Evolutionary conservation across 208 protist genomes (phyloP), one percentile per base, ranked within the genome.

Genomic region (Jaenimonas drosophilae): DNA sequence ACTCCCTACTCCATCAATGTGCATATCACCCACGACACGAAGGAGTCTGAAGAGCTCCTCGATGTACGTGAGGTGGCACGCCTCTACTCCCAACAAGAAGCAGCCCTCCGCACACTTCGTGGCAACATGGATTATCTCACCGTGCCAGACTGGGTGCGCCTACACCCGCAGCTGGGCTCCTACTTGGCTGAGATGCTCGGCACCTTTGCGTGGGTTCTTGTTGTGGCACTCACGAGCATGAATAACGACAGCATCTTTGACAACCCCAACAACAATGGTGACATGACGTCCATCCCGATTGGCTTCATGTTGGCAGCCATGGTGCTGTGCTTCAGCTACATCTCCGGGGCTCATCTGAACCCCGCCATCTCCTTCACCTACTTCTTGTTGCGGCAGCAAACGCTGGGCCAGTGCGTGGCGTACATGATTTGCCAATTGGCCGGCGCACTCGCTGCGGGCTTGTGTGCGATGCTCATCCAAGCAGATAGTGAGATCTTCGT

Each of bases 261-360:
- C 34, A 49, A 56, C n/a, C 42, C 50, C 19, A 57, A 70, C 20
- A 76, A 78, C 58, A 76, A 64, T 1, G 67, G 14, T 11, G 60
- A 84, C 51, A 86, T 91, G 58, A 87, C 71, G 29, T 47, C 62
- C 30, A 47, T 91, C 17, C 67, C 78, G 0, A 88, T 85, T 37
- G 83, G 83, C 40, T 84, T 91, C 55, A 86, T 91, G 73, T 72
- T 91, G 39, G 81, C 65, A 37, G 61, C 63, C 19, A 83, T 88
- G 65, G 74, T 91, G 20, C 88, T 88, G 49, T 82, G 68, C 25
- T 82, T 91, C 45, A 75, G 66, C 25, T 91, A 91, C 68, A 70
- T 91, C 47, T 79, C 69, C 19, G 71, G 76, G 25, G 70, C 70
- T 1, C 83, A 91, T 62, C 78, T 91, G 51, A 91, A 91, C 59